phyloP scores from a whole-genome alignment of 306 rosid genomes.

The Medicago lupulina region DNA sequence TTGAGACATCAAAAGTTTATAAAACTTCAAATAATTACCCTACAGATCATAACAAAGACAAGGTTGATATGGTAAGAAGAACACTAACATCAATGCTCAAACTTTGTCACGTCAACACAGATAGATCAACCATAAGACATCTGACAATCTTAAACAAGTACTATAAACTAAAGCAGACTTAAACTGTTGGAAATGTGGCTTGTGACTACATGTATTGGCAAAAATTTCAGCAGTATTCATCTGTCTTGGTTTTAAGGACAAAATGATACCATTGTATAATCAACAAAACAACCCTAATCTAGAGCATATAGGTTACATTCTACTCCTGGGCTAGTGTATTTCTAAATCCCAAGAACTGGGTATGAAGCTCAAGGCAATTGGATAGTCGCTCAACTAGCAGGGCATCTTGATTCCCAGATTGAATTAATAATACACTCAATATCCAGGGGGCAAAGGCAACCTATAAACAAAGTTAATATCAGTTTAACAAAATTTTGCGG shows the following conservation, averaged over 20 bases:
- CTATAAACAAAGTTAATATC: constrained; percentile 31
- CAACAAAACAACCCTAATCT: constrained; percentile 26
- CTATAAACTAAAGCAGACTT: not conserved
- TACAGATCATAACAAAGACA: no score
- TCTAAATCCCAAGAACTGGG: constrained; percentile 15
- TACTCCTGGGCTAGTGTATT: constrained; percentile 16
- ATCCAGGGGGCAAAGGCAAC: constrained; percentile 12
- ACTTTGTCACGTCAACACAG: not conserved
- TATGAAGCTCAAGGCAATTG: not conserved
- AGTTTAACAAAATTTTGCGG: not conserved
- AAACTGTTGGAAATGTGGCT: not conserved
- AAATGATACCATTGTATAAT: not conserved
- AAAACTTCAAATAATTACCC: no score
- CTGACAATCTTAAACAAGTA: constrained; percentile 8
- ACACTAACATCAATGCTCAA: no score
- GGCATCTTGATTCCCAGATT: constrained; percentile 31
- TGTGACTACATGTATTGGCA: constrained; percentile 14
- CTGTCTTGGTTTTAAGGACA: constrained; percentile 11
- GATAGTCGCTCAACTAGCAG: constrained; percentile 2
- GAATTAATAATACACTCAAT: constrained; percentile 18
- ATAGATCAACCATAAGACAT: not conserved
- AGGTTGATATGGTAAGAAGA: no score
- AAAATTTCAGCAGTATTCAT: not conserved
- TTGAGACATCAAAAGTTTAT: no score
- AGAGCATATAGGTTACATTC: constrained; percentile 34